Conservation (phyloP, 805 yeast genomes). For the Huiozyma naganishii region DNA sequence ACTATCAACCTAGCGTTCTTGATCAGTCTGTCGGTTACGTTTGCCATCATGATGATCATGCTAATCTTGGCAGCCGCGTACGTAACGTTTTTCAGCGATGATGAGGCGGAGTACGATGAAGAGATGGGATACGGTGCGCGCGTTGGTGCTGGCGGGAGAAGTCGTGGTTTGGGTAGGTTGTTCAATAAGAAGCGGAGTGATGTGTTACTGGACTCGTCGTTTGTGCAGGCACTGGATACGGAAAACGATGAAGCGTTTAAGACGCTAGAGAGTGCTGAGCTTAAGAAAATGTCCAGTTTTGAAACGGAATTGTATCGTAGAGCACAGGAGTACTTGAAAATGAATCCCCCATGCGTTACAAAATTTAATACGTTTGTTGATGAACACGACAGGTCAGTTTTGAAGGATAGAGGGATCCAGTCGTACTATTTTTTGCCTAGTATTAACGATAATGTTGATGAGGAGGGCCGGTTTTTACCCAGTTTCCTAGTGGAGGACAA, state of each 20-base stretch:
- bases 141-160: constrained; percentile 5
- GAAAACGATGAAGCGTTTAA: constrained; percentile 20
- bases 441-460: constrained; percentile 26
- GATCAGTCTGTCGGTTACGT: constrained; percentile 26
- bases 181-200: constrained; percentile 21
- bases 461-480: constrained; percentile 25
- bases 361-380: constrained; percentile 24
- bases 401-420: constrained; percentile 29
- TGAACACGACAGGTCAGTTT: constrained; percentile 17
- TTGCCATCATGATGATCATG: constrained; percentile 25
- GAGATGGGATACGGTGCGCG: constrained; percentile 10
- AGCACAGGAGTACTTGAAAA: constrained; percentile 21
- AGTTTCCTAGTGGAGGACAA: constrained; percentile 28
- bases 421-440: constrained; percentile 26
- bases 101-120: constrained; percentile 26
- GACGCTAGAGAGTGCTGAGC: constrained; percentile 17
- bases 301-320: constrained; percentile 25
- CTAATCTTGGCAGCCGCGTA: constrained; percentile 23
- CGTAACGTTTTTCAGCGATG: constrained; percentile 25
- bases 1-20: constrained; percentile 25
- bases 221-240: constrained; percentile 18
- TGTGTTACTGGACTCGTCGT: constrained; percentile 22
- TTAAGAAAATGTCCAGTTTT: constrained; percentile 23
- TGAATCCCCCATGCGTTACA: constrained; percentile 23
- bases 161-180: constrained; percentile 13